Evolutionary conservation across 2,329 filamentous ascomycete genomes (phyloP).

Genomic region (Aspergillus chevalieri): DNA sequence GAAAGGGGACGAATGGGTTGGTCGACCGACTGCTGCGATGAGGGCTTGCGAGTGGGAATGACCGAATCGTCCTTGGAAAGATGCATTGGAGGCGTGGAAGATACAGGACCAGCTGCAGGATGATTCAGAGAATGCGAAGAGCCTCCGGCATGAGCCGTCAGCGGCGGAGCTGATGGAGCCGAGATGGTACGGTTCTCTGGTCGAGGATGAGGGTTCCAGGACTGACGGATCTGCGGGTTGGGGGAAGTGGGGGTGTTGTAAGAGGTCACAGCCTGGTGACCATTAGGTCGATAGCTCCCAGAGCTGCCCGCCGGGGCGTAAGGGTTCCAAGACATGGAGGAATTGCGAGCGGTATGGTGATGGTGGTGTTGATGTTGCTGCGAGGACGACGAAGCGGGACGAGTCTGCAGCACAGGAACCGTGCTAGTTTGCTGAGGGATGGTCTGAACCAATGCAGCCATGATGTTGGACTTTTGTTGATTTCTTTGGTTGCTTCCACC

Average conservation of each 20-base stretch:
- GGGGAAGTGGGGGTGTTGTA: slow-evolving; percentile 66
- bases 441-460: slow-evolving; percentile 80
- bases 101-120: slow-evolving; percentile 49
- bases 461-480: slow-evolving; percentile 42
- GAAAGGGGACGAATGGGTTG: slow-evolving; percentile 36
- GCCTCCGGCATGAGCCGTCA: slow-evolving; percentile 23
- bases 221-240: slow-evolving; percentile 49
- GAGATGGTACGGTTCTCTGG: slow-evolving; percentile 52
- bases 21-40: slow-evolving; percentile 17
- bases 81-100: slow-evolving; percentile 45
- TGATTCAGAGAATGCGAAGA: slow-evolving; percentile 38
- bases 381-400: slow-evolving; percentile 56
- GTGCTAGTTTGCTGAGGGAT: slow-evolving; percentile 70
- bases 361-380: slow-evolving; percentile 8
- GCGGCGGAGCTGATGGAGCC: slow-evolving; percentile 44
- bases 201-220: slow-evolving; percentile 49
- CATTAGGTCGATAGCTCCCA: slow-evolving; percentile 40
- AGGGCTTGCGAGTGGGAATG: slow-evolving; percentile 32
- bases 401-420: slow-evolving; percentile 68
- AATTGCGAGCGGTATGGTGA: slow-evolving; percentile 35
- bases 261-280: slow-evolving; percentile 62
- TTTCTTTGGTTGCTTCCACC: slow-evolving; percentile 9
- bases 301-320: slow-evolving; percentile 35
- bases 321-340: slow-evolving; percentile 36
- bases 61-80: slow-evolving; percentile 46